Evolutionary conservation across 768 basidiomycete genomes (phyloP), one percentile per base, ranked within the genome.

Genomic region (Galerina marginata): DNA sequence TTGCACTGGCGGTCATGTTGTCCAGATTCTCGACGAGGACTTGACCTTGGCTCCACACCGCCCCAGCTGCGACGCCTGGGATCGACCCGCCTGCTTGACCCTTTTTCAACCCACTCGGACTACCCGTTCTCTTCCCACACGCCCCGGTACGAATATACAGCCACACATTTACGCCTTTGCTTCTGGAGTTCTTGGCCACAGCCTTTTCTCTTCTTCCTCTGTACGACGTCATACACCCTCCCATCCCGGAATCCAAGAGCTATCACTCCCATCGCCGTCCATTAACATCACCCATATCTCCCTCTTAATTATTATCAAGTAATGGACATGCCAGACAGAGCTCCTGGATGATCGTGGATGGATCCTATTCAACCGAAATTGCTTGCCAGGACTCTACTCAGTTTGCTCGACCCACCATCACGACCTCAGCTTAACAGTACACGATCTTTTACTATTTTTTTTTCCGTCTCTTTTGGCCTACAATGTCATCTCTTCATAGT

Each of bases 1-100:
- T 93, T 57, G 89, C 86, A 6, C 73, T 94, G 47, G 92, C 92
- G 0, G 86, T 93, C 20, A 74, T 93, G 52, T 85, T 94, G 10
- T 92, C 91, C 36, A 83, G 90, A 63, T 80, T 93, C 64, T 90
- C 91, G 26, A 84, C 89, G 29, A 77, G 75, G 61, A 67, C 72
- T 56, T 77, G 66, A 74, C 46, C 50, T 39, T 10, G 23, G 9
- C 37, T 39, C 37, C 36, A 6, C 9, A 15, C 51, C 10, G 26
- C 25, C 48, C 25, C 15, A 29, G 23, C 39, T 42, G 25, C 39
- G 5, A 33, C 51, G 12, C 26, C 51, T 29, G 39, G 39, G 38
- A 29, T 9, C 23, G 39, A 15, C 51, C 23, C 20, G 26, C 39
- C 51, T 42, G n/a, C 51, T 40, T 25, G 14, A 2, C 12, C 15